These are phyloP conservation scores for Aureobasidium sp. DNA, from an alignment of 2,329 filamentous ascomycete genomes.

Conservation along the genomic window DNA sequence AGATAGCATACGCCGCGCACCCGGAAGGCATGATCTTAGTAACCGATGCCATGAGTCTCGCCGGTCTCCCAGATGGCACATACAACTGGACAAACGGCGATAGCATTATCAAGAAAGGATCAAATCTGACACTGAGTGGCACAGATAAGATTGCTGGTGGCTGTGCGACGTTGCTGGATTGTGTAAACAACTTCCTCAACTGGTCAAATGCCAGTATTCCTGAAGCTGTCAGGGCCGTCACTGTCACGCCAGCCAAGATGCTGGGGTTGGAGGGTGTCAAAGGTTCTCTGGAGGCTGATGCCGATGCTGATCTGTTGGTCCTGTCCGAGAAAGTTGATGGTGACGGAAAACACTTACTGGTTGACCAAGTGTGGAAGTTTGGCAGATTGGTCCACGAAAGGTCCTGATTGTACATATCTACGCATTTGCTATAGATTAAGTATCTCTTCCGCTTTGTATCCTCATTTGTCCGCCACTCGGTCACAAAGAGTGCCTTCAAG, in stretches of 20 bases:
- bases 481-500: not conserved
- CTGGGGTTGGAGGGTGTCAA: constrained; percentile 61
- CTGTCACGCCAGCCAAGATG: constrained; percentile 70
- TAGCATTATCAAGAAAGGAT: constrained; percentile 61
- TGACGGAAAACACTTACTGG: constrained; percentile 44
- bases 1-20: constrained; percentile 82
- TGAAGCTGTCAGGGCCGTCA: constrained; percentile 64
- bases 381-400: constrained; percentile 47
- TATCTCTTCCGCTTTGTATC: not conserved
- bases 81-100: constrained; percentile 80
- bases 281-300: constrained; percentile 46
- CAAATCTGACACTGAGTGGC: constrained; percentile 66
- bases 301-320: constrained; percentile 55
- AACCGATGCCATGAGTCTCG: constrained; percentile 85
- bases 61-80: constrained; percentile 73
- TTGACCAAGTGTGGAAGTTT: constrained; percentile 80
- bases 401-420: not conserved
- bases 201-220: constrained; percentile 65
- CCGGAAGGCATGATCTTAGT: constrained; percentile 80
- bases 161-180: constrained; percentile 59
- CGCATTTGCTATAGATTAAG: not conserved
- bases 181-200: constrained; percentile 71
- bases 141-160: constrained; percentile 68
- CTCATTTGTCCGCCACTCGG: not conserved
- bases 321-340: constrained; percentile 48